Conservation (phyloP, 352 stramenopile genomes). For the Phytophthora meadii region DNA sequence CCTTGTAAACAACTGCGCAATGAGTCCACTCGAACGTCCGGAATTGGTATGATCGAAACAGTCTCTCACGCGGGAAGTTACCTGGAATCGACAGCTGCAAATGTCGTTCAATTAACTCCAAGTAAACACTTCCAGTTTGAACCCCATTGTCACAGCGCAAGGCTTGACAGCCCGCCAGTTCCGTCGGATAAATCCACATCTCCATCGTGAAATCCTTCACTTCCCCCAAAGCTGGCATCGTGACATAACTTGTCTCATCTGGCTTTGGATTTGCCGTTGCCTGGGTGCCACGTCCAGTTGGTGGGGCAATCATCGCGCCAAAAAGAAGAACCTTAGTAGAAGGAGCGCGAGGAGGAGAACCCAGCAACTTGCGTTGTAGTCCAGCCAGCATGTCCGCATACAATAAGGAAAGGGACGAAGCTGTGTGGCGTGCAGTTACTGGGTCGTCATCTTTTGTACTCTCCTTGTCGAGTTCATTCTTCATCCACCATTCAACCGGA, state of each 20-base stretch:
- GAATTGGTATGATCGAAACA: slow-evolving; percentile 67
- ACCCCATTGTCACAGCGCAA: slow-evolving; percentile 83
- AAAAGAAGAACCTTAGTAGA: slow-evolving; percentile 73
- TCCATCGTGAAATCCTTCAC: slow-evolving; percentile 78
- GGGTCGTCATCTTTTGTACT: slow-evolving; percentile 16
- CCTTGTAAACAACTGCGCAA: slow-evolving; percentile 63
- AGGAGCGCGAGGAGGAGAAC: slow-evolving; percentile 22
- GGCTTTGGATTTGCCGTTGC: slow-evolving; percentile 41
- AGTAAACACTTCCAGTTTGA: slow-evolving; percentile 66
- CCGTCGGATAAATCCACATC: slow-evolving; percentile 79
- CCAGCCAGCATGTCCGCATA: slow-evolving; percentile 76
- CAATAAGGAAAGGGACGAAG: slow-evolving; percentile 76
- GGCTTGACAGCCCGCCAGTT: slow-evolving; percentile 67
- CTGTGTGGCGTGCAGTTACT: slow-evolving; percentile 55
- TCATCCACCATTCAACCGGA: slow-evolving; percentile 63
- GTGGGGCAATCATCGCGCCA: slow-evolving; percentile 39
- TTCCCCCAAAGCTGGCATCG: slow-evolving; percentile 69
- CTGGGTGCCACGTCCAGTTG: slow-evolving; percentile 23
- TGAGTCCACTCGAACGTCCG: slow-evolving; percentile 76
- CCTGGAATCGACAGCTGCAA: slow-evolving; percentile 79
- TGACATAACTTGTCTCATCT: slow-evolving; percentile 70
- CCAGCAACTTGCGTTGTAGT: slow-evolving; percentile 68
- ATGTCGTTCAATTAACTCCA: slow-evolving; percentile 73
- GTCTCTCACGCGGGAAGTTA: slow-evolving; percentile 71
- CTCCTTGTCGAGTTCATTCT: slow-evolving; percentile 49